phyloP scores from a whole-genome alignment of 768 basidiomycete species.

The Phanerodontia chrysosporium region DNA sequence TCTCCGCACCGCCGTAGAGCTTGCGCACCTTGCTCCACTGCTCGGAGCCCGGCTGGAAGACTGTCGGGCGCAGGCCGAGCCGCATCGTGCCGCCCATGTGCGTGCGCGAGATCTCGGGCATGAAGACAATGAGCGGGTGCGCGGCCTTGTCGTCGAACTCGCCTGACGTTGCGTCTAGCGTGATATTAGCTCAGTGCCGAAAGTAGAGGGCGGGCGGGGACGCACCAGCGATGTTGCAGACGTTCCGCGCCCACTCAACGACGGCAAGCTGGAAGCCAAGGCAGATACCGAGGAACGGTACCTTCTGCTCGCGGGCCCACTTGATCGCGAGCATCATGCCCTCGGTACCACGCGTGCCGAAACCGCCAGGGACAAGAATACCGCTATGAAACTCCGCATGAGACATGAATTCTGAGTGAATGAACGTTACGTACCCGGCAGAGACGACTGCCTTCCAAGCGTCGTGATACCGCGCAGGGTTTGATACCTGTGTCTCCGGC shows the following conservation, averaged over 20 bases:
- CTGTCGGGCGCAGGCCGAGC: slow-evolving; percentile 93
- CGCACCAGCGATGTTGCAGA: slow-evolving; percentile 64
- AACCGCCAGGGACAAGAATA: slow-evolving; percentile 96
- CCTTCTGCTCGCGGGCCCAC: slow-evolving; percentile 91
- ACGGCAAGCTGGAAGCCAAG: slow-evolving; percentile 97
- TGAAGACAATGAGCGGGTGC: slow-evolving; percentile 87
- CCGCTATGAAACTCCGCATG: slow-evolving; percentile 47
- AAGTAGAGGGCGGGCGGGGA: background rate
- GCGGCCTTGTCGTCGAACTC: slow-evolving; percentile 66
- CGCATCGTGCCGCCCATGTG: slow-evolving; percentile 99
- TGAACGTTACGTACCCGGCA: slow-evolving; percentile 56
- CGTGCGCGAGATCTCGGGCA: slow-evolving; percentile 98
- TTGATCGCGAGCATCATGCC: slow-evolving; percentile 99
- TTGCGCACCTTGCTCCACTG: slow-evolving; percentile 67
- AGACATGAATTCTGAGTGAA: slow-evolving; percentile 2
- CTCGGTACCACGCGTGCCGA: slow-evolving; percentile 89
- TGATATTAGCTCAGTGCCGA: slow-evolving; percentile 7
- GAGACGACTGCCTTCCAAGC: slow-evolving; percentile 92
- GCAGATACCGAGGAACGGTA: slow-evolving; percentile 96
- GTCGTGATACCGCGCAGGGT: slow-evolving; percentile 89
- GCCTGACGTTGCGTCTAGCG: slow-evolving; percentile 76
- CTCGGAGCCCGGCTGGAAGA: slow-evolving; percentile 72
- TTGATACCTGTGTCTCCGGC: slow-evolving; percentile 67
- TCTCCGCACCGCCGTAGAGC: slow-evolving; percentile 77
- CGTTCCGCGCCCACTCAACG: slow-evolving; percentile 88